Percentiles rank a stretch among this genome's conserved stretches.
phyloP scores from a whole-genome alignment of 129 eudicot species.

The Flaveria robusta region DNA sequence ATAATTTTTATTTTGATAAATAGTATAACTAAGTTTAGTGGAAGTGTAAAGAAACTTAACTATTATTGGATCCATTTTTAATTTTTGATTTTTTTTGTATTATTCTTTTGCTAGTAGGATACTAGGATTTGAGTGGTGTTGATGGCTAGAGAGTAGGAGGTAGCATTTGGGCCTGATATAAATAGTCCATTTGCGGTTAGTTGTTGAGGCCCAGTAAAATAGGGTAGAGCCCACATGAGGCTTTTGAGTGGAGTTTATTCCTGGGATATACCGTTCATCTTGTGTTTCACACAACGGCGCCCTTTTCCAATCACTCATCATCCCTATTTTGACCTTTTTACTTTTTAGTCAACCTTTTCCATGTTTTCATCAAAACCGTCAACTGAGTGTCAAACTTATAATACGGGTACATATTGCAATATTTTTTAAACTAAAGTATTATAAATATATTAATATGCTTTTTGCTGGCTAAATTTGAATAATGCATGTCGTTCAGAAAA shows the following conservation, averaged over 20 bases:
- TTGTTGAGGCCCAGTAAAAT: slow-evolving; percentile 9
- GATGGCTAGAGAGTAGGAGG: not conserved
- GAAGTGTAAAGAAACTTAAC: no score
- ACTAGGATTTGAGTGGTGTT: not conserved
- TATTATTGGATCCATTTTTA: no score
- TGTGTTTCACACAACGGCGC: not conserved
- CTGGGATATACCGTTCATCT: slow-evolving; percentile 27
- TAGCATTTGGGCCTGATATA: slow-evolving; percentile 12
- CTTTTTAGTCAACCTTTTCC: slow-evolving; percentile 21
- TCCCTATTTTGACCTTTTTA: slow-evolving; percentile 19
- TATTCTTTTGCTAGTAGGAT: no score
- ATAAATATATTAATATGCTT: no score
- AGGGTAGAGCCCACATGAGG: not conserved
- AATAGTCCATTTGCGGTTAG: not conserved
- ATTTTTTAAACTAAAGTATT: no score
- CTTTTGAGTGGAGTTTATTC: slow-evolving; percentile 29
- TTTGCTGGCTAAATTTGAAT: no score
- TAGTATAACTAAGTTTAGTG: no score
- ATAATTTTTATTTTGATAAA: no score
- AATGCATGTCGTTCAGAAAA: no score
- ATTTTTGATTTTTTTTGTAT: no score
- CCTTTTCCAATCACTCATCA: slow-evolving; percentile 1
- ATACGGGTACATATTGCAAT: no score
- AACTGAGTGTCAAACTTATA: not conserved
- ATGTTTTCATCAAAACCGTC: slow-evolving; percentile 9